These are phyloP conservation scores for Pseudozyma tsukubaensis DNA, from an alignment of 1,284 basidiomycete species.

Conservation along the genomic window DNA sequence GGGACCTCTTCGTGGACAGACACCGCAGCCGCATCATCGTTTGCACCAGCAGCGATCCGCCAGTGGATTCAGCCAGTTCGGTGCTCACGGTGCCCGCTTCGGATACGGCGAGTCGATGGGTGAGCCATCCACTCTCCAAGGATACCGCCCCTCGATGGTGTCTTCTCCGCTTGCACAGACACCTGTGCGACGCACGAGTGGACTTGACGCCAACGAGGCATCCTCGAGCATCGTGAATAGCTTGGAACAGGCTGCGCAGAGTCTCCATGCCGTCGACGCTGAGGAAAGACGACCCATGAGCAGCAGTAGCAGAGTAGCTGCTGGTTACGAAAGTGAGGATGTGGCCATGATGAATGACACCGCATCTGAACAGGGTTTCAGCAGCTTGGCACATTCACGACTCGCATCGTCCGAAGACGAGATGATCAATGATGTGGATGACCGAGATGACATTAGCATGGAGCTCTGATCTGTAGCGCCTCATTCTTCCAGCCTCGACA, in stretches of 20 bases:
- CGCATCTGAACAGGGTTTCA: constrained; percentile 18
- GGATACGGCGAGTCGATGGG: constrained; percentile 43
- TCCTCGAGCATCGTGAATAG: constrained; percentile 10
- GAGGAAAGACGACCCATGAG: constrained; percentile 14
- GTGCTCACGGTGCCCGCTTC: constrained; percentile 19
- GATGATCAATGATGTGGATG: constrained; percentile 25
- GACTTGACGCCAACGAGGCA: constrained; percentile 12
- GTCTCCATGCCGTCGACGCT: constrained; percentile 14
- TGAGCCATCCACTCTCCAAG: constrained; percentile 41
- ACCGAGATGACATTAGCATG: constrained; percentile 38
- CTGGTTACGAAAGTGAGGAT: constrained; percentile 23
- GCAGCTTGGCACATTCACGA: constrained; percentile 18
- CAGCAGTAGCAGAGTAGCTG: constrained; percentile 26
- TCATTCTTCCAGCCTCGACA: neutral
- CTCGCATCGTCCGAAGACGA: constrained; percentile 28
- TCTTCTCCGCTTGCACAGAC: constrained; percentile 45
- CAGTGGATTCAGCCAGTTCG: constrained; percentile 40
- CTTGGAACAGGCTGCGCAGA: constrained; percentile 37
- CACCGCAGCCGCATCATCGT: constrained; percentile 48
- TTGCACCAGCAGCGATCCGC: constrained; percentile 44
- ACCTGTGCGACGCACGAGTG: constrained; percentile 28
- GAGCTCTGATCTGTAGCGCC: constrained; percentile 20
- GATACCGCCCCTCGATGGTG: constrained; percentile 34
- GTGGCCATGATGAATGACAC: constrained; percentile 31
- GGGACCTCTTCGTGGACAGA: constrained; percentile 28